Evolutionary conservation across 331 rosid genomes (phyloP).

Genomic region (Quercus lobata): DNA sequence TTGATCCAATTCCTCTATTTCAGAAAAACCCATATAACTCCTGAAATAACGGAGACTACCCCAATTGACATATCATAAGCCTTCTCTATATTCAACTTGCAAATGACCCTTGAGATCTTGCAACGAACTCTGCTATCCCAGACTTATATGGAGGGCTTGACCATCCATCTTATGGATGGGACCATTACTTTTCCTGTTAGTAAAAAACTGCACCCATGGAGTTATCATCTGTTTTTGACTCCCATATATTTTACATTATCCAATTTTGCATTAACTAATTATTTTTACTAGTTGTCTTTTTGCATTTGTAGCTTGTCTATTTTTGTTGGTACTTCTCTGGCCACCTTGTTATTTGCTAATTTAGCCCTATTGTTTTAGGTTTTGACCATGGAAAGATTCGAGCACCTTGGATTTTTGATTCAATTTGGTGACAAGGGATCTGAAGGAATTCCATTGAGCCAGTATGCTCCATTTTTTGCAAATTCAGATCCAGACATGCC

Average conservation of each 20-base stretch:
- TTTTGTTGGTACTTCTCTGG: conserved; percentile 1
- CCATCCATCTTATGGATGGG: neutral
- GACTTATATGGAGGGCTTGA: neutral
- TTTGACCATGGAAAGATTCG: conserved; percentile 83
- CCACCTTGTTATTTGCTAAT: conserved; percentile 20
- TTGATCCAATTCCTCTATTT: no score
- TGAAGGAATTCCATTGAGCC: conserved; percentile 72
- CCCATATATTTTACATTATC: neutral
- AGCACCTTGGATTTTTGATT: conserved; percentile 91
- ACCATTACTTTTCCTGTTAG: neutral
- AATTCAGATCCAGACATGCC: conserved; percentile 99
- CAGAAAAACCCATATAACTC: no score
- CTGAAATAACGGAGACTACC: no score
- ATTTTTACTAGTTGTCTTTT: neutral
- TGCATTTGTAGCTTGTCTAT: neutral
- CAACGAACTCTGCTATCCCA: no score
- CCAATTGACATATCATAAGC: no score
- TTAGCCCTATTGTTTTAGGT: conserved; percentile 51
- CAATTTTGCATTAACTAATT: neutral
- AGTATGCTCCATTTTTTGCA: conserved; percentile 91
- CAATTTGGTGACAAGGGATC: conserved; percentile 85
- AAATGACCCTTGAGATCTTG: no score
- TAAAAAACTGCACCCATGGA: neutral
- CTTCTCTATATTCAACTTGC: no score
- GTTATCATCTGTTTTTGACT: neutral